These are phyloP conservation scores for Juncus effusus DNA, from an alignment of 176 grass and related monocot species.

Conservation along the genomic window DNA sequence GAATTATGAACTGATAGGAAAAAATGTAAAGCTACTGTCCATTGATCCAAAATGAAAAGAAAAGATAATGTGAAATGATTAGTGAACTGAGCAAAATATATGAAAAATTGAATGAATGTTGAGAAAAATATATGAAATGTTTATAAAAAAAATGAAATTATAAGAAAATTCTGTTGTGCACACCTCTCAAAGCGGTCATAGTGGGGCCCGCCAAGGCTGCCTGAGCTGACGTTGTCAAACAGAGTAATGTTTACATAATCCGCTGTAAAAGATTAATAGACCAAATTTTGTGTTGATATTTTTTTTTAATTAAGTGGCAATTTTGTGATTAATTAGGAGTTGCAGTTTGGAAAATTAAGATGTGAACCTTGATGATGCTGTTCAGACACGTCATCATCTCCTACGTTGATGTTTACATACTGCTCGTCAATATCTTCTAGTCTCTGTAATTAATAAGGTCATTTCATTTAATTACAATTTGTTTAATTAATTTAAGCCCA, in stretches of 20 bases:
- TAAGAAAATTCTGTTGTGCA: neutral
- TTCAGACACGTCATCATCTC: conserved; percentile 44
- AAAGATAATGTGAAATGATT: no score
- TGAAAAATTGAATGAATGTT: no score
- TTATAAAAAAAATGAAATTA: no score
- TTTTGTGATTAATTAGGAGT: conserved; percentile 9
- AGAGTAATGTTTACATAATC: conserved; percentile 67
- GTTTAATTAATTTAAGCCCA: no score
- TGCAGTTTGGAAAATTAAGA: conserved; percentile 18
- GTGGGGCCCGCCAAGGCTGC: conserved; percentile 40
- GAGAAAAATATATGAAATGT: no score
- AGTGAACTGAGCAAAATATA: no score
- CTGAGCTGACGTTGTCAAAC: conserved; percentile 49
- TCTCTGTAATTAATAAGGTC: conserved; percentile 40
- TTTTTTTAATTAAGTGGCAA: neutral
- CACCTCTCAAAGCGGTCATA: conserved; percentile 87
- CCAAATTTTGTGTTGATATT: conserved; percentile 2
- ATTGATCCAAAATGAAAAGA: no score
- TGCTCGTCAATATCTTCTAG: conserved; percentile 83
- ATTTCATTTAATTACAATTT: conserved; percentile 6
- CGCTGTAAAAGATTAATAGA: conserved; percentile 38
- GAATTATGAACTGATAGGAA: no score
- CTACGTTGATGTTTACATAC: conserved; percentile 68
- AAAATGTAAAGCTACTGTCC: no score
- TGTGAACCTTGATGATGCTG: conserved; percentile 68